A percentile compares a stretch with the other conserved stretches of the same genome.
Conservation (phyloP, 2,329 filamentous ascomycete species). For the Fusarium equiseti region DNA sequence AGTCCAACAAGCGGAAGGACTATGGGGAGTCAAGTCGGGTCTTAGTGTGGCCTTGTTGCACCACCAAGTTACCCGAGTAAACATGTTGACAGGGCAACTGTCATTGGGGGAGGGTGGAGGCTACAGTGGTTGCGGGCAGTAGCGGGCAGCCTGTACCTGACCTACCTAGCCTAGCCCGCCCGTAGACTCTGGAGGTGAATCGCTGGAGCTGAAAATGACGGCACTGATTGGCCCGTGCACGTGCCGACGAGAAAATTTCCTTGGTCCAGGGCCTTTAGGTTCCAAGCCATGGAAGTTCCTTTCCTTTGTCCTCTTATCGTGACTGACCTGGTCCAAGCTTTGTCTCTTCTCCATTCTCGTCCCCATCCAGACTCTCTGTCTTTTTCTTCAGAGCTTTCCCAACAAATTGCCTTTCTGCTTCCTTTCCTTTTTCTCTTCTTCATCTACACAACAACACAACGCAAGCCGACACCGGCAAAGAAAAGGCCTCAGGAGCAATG, state of each 20-base stretch:
- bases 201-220: slow-evolving; percentile 32
- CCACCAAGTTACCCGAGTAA: slow-evolving; percentile 48
- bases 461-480: background rate
- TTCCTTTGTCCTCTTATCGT: slow-evolving; percentile 13
- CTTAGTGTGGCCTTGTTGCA: slow-evolving; percentile 45
- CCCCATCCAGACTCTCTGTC: slow-evolving; percentile 18
- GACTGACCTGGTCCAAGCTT: slow-evolving; percentile 17
- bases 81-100: slow-evolving; percentile 54
- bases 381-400: slow-evolving; percentile 22
- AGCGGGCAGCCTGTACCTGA: background rate
- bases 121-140: slow-evolving; percentile 3
- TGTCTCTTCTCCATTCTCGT: slow-evolving; percentile 23
- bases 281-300: background rate
- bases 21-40: slow-evolving; percentile 42
- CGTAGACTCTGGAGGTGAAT: slow-evolving; percentile 13
- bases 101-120: slow-evolving; percentile 15
- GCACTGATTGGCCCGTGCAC: slow-evolving; percentile 42
- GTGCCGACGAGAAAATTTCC: slow-evolving; percentile 39
- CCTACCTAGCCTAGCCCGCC: background rate
- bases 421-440: slow-evolving; percentile 18
- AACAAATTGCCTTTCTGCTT: slow-evolving; percentile 1
- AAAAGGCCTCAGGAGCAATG: slow-evolving; percentile 31
- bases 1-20: slow-evolving; percentile 36
- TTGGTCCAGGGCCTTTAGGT: slow-evolving; percentile 1
- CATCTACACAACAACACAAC: slow-evolving; percentile 4